These are phyloP conservation scores for Fusarium citri DNA, from an alignment of 2,329 filamentous ascomycete genomes.

Conservation along the genomic window DNA sequence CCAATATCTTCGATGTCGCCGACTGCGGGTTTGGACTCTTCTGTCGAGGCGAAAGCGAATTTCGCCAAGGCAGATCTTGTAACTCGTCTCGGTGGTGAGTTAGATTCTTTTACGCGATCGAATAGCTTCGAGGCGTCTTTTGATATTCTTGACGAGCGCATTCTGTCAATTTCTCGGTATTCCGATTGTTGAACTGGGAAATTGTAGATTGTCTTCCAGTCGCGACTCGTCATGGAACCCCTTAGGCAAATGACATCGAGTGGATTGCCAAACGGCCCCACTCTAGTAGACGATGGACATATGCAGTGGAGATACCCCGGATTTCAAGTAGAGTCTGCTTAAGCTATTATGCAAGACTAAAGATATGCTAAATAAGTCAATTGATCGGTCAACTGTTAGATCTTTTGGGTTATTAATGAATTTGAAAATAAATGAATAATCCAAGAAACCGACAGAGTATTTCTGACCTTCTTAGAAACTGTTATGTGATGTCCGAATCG, in stretches of 20 bases:
- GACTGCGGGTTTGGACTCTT: slow-evolving; percentile 38
- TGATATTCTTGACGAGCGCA: slow-evolving; percentile 69
- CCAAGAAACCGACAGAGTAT: background rate
- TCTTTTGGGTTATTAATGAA: background rate
- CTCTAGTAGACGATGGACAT: slow-evolving; percentile 10
- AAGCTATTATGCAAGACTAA: slow-evolving; percentile 4
- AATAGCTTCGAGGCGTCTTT: slow-evolving; percentile 69
- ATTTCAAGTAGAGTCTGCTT: slow-evolving; percentile 19
- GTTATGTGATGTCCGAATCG: background rate
- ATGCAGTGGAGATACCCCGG: slow-evolving; percentile 27
- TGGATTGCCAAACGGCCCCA: slow-evolving; percentile 22
- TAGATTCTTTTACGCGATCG: slow-evolving; percentile 48
- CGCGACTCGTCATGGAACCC: slow-evolving; percentile 24
- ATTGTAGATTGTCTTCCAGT: background rate
- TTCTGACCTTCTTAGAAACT: background rate
- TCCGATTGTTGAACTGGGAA: background rate
- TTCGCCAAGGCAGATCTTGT: slow-evolving; percentile 63
- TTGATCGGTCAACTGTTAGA: background rate
- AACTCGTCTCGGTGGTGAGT: slow-evolving; percentile 56
- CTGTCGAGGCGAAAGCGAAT: slow-evolving; percentile 55
- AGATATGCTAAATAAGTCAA: background rate
- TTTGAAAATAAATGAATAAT: background rate
- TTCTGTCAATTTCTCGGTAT: slow-evolving; percentile 43
- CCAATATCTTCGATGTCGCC: slow-evolving; percentile 70
- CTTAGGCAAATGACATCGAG: slow-evolving; percentile 21